phyloP scores from a whole-genome alignment of 2,329 filamentous ascomycete genomes.

The Helotiales sp. region DNA sequence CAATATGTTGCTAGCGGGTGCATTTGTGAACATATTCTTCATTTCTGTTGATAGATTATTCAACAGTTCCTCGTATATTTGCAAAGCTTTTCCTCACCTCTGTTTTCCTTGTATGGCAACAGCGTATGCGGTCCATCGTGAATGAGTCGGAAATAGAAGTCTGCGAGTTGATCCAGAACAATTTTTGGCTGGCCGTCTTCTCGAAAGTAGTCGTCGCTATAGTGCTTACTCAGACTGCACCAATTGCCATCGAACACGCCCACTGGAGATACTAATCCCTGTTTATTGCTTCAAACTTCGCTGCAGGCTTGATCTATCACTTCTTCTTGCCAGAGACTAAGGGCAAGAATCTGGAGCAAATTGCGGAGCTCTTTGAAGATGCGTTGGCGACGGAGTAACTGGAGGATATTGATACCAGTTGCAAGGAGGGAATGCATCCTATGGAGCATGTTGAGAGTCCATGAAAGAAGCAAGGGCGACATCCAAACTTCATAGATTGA shows the following conservation, averaged over 20 bases:
- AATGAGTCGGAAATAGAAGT: conserved; percentile 37
- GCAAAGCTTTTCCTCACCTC: no score
- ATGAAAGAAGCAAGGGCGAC: not conserved
- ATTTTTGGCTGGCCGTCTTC: conserved; percentile 39
- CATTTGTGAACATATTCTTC: no score
- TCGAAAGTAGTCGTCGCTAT: conserved; percentile 41
- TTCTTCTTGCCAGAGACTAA: conserved; percentile 69
- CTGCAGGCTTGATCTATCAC: conserved; percentile 43
- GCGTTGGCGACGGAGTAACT: conserved; percentile 15
- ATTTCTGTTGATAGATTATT: no score
- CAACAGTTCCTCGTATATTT: no score
- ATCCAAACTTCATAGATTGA: not conserved
- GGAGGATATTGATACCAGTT: conserved; percentile 9
- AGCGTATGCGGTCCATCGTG: conserved; percentile 37
- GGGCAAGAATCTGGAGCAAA: conserved; percentile 66
- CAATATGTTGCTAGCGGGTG: no score
- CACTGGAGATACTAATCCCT: conserved; percentile 49
- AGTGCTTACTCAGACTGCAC: conserved; percentile 43
- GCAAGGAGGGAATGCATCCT: not conserved
- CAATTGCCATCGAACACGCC: conserved; percentile 45
- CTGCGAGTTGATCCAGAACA: conserved; percentile 25
- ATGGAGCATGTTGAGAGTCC: not conserved
- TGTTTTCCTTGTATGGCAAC: no score
- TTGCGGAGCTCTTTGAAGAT: conserved; percentile 41
- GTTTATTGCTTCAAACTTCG: conserved; percentile 42